These are phyloP conservation scores for Colletotrichum truncatum DNA, from an alignment of 2,329 filamentous ascomycete species.

Conservation along the genomic window DNA sequence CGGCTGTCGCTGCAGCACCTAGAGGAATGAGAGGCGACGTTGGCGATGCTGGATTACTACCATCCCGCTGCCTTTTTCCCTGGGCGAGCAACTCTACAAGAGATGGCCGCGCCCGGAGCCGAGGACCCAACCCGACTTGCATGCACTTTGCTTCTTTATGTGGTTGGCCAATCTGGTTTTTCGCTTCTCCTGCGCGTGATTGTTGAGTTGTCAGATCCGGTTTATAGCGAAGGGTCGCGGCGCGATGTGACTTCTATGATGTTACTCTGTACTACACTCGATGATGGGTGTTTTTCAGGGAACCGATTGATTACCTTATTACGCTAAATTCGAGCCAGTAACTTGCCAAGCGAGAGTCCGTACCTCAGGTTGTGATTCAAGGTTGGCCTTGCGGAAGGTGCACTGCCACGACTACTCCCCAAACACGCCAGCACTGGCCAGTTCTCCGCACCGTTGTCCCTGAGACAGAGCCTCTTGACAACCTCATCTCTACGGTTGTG, in stretches of 20 bases:
- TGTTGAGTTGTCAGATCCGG: neutral
- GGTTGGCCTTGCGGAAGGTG: neutral
- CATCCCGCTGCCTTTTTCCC: slow-evolving; percentile 35
- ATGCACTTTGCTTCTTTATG: slow-evolving; percentile 44
- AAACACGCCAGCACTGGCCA: neutral
- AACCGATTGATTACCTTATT: slow-evolving; percentile 7
- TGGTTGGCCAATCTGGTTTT: neutral
- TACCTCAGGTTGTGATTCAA: neutral
- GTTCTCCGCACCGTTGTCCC: slow-evolving; percentile 28
- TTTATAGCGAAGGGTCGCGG: neutral
- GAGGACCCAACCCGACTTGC: slow-evolving; percentile 60
- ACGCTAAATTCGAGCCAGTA: neutral
- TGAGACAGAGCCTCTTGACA: neutral
- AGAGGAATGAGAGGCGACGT: slow-evolving; percentile 28
- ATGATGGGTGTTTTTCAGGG: neutral
- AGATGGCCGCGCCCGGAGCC: slow-evolving; percentile 61
- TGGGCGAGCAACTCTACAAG: slow-evolving; percentile 60
- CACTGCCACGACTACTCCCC: slow-evolving; percentile 16
- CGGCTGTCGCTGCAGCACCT: slow-evolving; percentile 22
- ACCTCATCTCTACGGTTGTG: too few relatives aligned
- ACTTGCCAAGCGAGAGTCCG: slow-evolving; percentile 1
- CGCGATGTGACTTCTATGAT: neutral
- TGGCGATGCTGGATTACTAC: slow-evolving; percentile 31
- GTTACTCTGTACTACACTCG: slow-evolving; percentile 13
- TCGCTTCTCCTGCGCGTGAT: neutral